These are phyloP conservation scores for Hemisphaericaspora subhashii DNA, from an alignment of 1,139 yeast species.

Conservation along the genomic window DNA sequence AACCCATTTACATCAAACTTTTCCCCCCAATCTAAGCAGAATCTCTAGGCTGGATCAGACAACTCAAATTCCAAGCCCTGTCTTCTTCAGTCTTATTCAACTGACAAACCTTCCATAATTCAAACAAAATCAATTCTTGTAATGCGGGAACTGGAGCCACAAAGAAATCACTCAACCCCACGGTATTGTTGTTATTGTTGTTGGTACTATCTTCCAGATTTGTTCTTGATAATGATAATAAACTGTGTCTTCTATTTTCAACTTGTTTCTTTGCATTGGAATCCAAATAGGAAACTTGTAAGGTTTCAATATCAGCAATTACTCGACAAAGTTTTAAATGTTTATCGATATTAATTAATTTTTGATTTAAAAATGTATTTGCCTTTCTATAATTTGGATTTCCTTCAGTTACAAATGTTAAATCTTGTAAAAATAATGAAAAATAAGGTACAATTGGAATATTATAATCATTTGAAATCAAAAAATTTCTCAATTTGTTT, in stretches of 20 bases:
- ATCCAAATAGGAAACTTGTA: constrained; percentile 61
- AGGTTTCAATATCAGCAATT: constrained; percentile 73
- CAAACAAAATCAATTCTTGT: constrained; percentile 67
- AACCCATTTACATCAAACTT: not conserved
- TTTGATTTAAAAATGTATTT: constrained; percentile 56
- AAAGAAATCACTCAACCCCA: constrained; percentile 17
- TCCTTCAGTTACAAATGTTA: constrained; percentile 87
- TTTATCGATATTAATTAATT: constrained; percentile 79
- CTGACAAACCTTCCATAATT: constrained; percentile 68
- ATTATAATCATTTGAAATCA: constrained; percentile 51
- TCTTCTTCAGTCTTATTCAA: constrained; percentile 61
- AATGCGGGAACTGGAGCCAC: constrained; percentile 45
- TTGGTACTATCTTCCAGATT: constrained; percentile 5
- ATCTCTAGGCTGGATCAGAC: constrained; percentile 49
- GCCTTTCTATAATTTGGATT: constrained; percentile 69
- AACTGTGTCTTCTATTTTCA: constrained; percentile 14
- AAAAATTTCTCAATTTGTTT: constrained; percentile 58
- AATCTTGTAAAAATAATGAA: constrained; percentile 79
- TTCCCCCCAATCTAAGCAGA: not conserved
- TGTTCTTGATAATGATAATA: constrained; percentile 16
- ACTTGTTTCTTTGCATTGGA: not conserved
- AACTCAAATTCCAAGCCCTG: constrained; percentile 72
- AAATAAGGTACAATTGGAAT: constrained; percentile 85
- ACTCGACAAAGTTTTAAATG: constrained; percentile 72
- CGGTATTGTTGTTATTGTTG: constrained; percentile 20